Evolutionary conservation across 179 eudicot species (phyloP), one percentile per base, ranked within the genome.

Genomic region (Heliamphora pulchella): DNA sequence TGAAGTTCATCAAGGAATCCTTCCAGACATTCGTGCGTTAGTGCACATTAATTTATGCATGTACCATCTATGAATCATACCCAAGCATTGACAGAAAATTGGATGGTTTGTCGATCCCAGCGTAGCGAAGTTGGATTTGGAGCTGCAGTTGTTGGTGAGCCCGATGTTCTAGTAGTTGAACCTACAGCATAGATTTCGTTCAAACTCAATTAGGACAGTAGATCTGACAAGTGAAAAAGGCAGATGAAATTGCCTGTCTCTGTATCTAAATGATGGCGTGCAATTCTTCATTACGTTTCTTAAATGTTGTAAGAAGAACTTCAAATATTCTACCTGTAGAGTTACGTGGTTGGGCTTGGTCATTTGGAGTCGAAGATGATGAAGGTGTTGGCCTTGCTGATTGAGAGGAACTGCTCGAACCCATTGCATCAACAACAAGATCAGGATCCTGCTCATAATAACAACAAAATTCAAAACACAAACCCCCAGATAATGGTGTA

Each of bases 61-160:
- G 13, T 54, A 54, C 58, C 11, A 3, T 8, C 44, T 66, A 31
- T 50, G 59, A 20, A 50, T 48, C 89, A 58, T 89, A 95, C 98
- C 98, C 98, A 95, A 74, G 97, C 97, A 89, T 91, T 92, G 86
- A 88, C 91, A 73, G 98, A 87, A 86, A 95, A 95, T 67, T 87
- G 97, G 76, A 95, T 88, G 57, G 98, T 95, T 77, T 89, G 89
- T 9, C 86, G 83, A 81, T 95, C 92, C 97, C 93, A 95, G 77
- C 94, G 96, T 87, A 91, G 80, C 66, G 94, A 78, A 78, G 92
- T 85, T 78, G 97, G 83, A 80, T 71, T 83, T 54, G 93, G 79
- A 86, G 87, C 78, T 78, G 88, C 44, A 82, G 82, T 74, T 15
- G 90, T 69, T 65, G 93, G 81, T 59, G 92, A 70, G 62, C 88